Base-by-base conservation (phyloP, 1,139 yeast genomes). In the Yamadazyma siamensis region DNA sequence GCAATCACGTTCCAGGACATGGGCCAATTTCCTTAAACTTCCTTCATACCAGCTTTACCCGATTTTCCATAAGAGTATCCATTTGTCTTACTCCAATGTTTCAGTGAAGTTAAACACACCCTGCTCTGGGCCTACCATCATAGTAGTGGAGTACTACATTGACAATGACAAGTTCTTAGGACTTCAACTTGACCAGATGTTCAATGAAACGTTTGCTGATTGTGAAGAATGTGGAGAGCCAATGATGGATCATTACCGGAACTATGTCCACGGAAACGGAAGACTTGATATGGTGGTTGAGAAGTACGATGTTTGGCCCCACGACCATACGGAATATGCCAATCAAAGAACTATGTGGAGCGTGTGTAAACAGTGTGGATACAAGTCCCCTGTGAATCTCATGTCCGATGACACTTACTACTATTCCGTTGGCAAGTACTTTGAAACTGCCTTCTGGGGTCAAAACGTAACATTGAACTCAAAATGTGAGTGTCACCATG, bases 141-240 rank as follows among this genome's bases (percentile, higher is more conserved):
- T 86, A 17, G 77, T 80, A 2, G 80, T 89, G 33, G 96, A 89
- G 43, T 94, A 74, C 51, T 94, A 91, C 52, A 80, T 95, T 61
- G 96, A 88, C 29, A 85, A 81, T 39, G 98, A 94, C 50, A 82
- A 83, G 51, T 82, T 96, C 11, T 59, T 94, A 27, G 98, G 98
- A 0, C 84, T 84, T 41, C 88, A 82, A 48, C 75, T 94, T 29
- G 97, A 91, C 49, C 84, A 82, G 38, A 68, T 82, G 26, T 82
- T 87, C 38, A 65, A 75, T n/a, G 82, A 84, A 13, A 79, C 88
- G 0, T 59, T 68, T 18, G 75, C 71, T 28, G 61, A 66, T 0
- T 94, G 99, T 52, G 69, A 78, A 2, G 96, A 87, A 40, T 94
- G 98, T 59, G 89, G 86, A 0, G 79, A 82, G 15, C 54, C 71